A percentile compares a stretch with the other conserved stretches of the same genome.
These are phyloP conservation scores for Trichoderma koningii DNA, from an alignment of 2,329 filamentous ascomycete genomes.

Conservation along the genomic window DNA sequence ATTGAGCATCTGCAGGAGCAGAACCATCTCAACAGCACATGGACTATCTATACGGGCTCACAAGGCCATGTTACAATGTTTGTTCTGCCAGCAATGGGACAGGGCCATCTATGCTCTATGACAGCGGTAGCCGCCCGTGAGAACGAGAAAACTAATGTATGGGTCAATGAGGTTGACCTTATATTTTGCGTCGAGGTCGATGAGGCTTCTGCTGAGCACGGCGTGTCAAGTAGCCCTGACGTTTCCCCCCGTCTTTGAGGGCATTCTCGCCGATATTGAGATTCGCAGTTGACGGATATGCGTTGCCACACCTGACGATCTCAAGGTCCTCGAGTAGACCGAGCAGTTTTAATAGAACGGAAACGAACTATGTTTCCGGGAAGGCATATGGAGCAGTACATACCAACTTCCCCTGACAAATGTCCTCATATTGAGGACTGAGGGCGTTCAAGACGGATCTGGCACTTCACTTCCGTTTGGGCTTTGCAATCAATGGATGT, in stretches of 20 bases:
- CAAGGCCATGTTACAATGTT: background rate
- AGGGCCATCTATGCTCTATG: background rate
- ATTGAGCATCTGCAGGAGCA: background rate
- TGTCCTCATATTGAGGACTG: too few relatives aligned
- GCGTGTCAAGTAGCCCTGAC: background rate
- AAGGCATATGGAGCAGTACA: too few relatives aligned
- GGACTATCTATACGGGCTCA: constrained; percentile 8
- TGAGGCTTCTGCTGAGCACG: background rate
- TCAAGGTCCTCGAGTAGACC: background rate
- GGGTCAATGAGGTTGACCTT: background rate
- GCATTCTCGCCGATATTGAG: background rate
- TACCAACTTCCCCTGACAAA: too few relatives aligned
- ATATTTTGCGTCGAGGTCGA: background rate
- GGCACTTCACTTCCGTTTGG: too few relatives aligned
- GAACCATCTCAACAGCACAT: background rate
- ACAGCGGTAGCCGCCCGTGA: background rate
- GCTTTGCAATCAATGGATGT: too few relatives aligned
- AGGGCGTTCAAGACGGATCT: too few relatives aligned
- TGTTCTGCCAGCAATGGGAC: background rate
- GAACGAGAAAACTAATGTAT: background rate
- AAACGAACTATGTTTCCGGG: too few relatives aligned
- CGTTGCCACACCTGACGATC: background rate
- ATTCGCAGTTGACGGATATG: constrained; percentile 8
- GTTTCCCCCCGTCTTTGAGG: background rate
- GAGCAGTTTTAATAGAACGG: background rate